Evolutionary conservation across 2,329 filamentous ascomycete genomes (phyloP), one percentile per base, ranked within the genome.

Genomic region (Teratosphaeriaceae sp.): DNA sequence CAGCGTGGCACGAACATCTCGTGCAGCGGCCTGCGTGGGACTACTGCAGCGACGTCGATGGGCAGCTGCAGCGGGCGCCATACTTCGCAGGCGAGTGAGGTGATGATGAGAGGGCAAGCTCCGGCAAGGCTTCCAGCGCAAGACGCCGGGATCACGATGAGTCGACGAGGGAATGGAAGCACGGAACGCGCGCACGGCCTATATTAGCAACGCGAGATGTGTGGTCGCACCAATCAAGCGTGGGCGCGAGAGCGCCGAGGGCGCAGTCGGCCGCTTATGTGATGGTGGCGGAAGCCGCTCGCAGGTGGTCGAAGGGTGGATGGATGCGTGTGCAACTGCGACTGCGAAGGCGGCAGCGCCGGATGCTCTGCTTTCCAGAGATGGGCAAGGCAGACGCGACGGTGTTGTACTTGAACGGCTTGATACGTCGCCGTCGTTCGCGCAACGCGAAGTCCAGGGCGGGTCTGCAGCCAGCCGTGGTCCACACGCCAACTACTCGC

Each of bases 221-320:
- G n/a, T 29, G 39, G 39, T 38, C 35, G 35, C 35, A 34, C 31
- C 9, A 34, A 34, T 34, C n/a, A n/a, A n/a, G n/a, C n/a, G n/a
- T n/a, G n/a, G n/a, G n/a, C n/a, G n/a, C n/a, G n/a, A n/a, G n/a
- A n/a, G n/a, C n/a, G n/a, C n/a, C n/a, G n/a, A n/a, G n/a, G n/a
- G n/a, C n/a, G n/a, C n/a, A 19, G 31, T 19, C 6, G 31, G 24
- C 13, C 29, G 43, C 43, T 45, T 45, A 45, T 36, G 43, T 37
- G 43, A 41, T 24, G 22, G 38, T 22, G 38, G 20, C 22, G 22
- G 38, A 45, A 45, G 18, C 24, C 22, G 16, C 29, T 36, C 29
- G 43, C 38, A 45, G 27, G 33, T 21, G 6, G 21, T 36, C 22
- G 43, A 31, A 45, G 29, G 33, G n/a, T n/a, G n/a, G n/a, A n/a